Conservation (phyloP, 306 rosid genomes). For the Fagus crenata region DNA sequence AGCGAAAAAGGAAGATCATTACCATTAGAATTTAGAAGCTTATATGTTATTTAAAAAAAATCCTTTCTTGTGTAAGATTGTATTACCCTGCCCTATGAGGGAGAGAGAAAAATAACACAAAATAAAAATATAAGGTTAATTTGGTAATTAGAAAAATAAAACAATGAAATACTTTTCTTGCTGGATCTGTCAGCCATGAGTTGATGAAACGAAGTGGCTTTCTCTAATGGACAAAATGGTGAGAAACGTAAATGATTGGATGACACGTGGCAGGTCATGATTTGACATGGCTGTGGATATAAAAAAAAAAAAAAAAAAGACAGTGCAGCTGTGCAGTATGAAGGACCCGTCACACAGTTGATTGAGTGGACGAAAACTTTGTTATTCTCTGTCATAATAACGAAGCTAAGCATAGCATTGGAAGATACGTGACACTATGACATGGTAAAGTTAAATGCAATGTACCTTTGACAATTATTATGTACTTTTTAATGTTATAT, state of each 20-base stretch:
- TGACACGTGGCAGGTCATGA: conserved; percentile 39
- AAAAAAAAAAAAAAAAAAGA: conserved; percentile 8
- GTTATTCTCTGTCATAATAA: conserved; percentile 9
- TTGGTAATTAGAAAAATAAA: conserved; percentile 30
- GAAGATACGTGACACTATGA: neutral
- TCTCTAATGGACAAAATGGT: conserved; percentile 38
- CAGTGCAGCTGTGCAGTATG: conserved; percentile 26
- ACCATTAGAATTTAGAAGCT: no score
- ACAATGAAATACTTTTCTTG: neutral
- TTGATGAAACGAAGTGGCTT: conserved; percentile 56
- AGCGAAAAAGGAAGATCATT: neutral
- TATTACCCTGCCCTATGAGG: no score
- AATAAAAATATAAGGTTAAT: conserved; percentile 29
- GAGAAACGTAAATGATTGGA: conserved; percentile 37
- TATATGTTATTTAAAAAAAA: no score
- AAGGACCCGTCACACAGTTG: conserved; percentile 40
- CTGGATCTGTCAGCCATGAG: conserved; percentile 39
- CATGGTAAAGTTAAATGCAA: neutral
- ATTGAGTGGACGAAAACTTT: conserved; percentile 44
- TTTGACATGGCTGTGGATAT: conserved; percentile 25
- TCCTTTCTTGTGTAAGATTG: no score
- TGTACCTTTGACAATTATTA: neutral
- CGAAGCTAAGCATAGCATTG: no score
- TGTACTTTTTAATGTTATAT: neutral
- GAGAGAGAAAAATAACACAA: neutral